A percentile compares a stretch with the other conserved stretches of the same genome.
phyloP scores from a whole-genome alignment of 768 basidiomycete species.

The Dentipellis fragilis region DNA sequence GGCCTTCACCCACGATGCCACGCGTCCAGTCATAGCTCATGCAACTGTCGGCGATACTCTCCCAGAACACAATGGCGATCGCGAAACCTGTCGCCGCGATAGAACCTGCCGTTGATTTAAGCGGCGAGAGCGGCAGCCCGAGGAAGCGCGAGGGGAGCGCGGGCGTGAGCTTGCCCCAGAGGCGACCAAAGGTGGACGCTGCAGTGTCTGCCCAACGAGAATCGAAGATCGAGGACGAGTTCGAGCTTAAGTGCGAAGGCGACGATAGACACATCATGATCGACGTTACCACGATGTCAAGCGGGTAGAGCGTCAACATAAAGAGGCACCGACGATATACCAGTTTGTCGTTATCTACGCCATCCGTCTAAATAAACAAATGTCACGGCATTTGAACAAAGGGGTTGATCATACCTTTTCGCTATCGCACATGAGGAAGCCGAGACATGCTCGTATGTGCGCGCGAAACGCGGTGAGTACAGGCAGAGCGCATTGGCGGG shows the following conservation, averaged over 20 bases:
- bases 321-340: constrained; percentile 83
- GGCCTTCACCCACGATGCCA: constrained; percentile 31
- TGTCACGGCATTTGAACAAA: too few species aligned
- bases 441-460: constrained; percentile 62
- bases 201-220: constrained; percentile 80
- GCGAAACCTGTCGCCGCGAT: constrained; percentile 68
- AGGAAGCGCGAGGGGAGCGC: constrained; percentile 43
- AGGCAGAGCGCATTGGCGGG: constrained; percentile 71
- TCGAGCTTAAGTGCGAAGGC: background rate
- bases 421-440: constrained; percentile 84
- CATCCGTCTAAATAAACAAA: background rate
- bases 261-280: constrained; percentile 53
- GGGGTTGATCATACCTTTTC: constrained; percentile 47
- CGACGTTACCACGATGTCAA: constrained; percentile 82
- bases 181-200: constrained; percentile 85
- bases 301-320: constrained; percentile 65
- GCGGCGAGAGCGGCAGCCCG: constrained; percentile 61
- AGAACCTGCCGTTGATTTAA: constrained; percentile 83
- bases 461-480: constrained; percentile 50
- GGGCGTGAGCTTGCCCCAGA: constrained; percentile 64
- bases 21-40: constrained; percentile 41
- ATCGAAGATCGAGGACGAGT: constrained; percentile 1
- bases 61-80: constrained; percentile 66
- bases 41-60: constrained; percentile 37
- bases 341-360: constrained; percentile 64